A percentile compares a stretch with the other conserved stretches of the same genome.
Conservation (phyloP, 2,329 filamentous ascomycete species). For the Neurospora sp. region DNA sequence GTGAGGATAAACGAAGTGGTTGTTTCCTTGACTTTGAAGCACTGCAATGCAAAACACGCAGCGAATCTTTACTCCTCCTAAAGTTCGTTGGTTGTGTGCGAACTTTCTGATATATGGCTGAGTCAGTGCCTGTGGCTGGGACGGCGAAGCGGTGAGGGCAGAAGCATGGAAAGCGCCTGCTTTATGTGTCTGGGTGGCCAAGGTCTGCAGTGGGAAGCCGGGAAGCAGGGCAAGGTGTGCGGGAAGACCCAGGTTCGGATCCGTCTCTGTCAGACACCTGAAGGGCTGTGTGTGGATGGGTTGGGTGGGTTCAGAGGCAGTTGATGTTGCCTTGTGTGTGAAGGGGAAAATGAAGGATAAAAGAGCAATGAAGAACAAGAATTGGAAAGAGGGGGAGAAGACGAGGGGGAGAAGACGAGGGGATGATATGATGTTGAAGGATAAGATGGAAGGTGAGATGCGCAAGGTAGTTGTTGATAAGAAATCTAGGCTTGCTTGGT, state of each 20-base stretch:
- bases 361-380: background rate
- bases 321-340: background rate
- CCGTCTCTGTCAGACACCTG: constrained; percentile 1
- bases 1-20: constrained; percentile 2
- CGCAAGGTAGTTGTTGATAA: constrained; percentile 12
- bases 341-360: background rate
- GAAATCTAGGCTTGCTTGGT: constrained; percentile 8
- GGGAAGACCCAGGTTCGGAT: background rate
- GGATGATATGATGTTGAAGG: constrained; percentile 3
- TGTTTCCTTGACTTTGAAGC: constrained; percentile 2
- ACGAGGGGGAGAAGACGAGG: background rate
- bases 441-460: constrained; percentile 2
- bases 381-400: background rate
- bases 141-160: constrained; percentile 18
- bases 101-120: constrained; percentile 16
- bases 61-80: background rate
- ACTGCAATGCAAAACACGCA: constrained; percentile 7
- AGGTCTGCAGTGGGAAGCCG: constrained; percentile 8
- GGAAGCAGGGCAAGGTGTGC: constrained; percentile 6
- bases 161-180: constrained; percentile 8
- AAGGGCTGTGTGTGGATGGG: background rate
- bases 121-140: constrained; percentile 16
- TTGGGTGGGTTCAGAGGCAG: background rate
- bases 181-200: constrained; percentile 17
- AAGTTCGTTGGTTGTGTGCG: constrained; percentile 11